Base-by-base conservation (phyloP, 202 grass and related monocot genomes). In the Dendrocalamus latiflorus region DNA sequence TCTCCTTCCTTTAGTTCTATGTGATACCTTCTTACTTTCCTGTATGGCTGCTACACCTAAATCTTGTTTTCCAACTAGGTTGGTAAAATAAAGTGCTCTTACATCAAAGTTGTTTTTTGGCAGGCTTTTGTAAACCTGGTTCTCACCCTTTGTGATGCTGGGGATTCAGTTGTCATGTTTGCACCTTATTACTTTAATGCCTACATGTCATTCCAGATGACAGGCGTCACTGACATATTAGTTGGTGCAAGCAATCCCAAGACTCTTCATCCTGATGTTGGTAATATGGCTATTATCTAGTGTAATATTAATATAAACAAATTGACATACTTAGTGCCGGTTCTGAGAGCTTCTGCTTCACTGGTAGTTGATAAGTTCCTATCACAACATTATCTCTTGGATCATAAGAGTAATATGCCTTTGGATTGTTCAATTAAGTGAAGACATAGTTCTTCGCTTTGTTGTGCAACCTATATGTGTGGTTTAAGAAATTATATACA, bases 131-230 rank as follows among this genome's bases (percentile, higher is more conserved):
- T 99, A 79, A 99, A 99, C 74, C 36, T 99, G 36, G 93, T 99
- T 60, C 93, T 96, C 67, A 89, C 89, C 56, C 86, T 99, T 20
- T 99, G 96, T 76, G 96, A 96, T 83, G 91, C 93, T 76, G 96
- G 96, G 44, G 96, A 99, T 83, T 91, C 96, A 2, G 96, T 99
- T 78, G 91, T 99, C 68, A 96, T 99, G 96, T 99, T 96, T 82
- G 83, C 87, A 75, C 96, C 96, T 57, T 99, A 99, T 67, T 99
- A 99, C 68, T 99, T 99, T 86, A 99, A 99, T 62, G 75, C 93
- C 33, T 96, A 94, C 81, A 96, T 96, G 96, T 96, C 96, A 90
- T 99, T 99, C 83, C 93, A 99, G 85, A 99, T 99, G 96, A 99
- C 93, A 55, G 96, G 91, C 5, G 85, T 99, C 41, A 99, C 89